Evolutionary conservation across 345 rosid genomes (phyloP).

Genomic region (Moricandia arvensis): DNA sequence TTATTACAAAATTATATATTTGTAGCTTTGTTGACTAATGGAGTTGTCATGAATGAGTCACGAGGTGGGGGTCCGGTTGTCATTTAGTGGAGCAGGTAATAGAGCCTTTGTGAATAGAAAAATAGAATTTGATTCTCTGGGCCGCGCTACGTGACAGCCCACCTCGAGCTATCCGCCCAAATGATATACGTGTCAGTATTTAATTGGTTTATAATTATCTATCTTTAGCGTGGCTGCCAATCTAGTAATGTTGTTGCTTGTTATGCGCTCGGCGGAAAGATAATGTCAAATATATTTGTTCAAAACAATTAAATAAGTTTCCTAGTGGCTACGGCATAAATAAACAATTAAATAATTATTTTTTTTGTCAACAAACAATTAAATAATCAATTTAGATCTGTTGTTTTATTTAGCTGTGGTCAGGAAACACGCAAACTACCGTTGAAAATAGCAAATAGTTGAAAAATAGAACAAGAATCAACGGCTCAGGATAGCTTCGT

Average conservation of each 20-base stretch:
- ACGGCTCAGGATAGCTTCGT: slow-evolving; percentile 19
- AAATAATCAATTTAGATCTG: not conserved
- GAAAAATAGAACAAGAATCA: not conserved
- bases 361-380: not conserved
- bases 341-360: not conserved
- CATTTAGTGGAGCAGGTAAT: slow-evolving; percentile 18
- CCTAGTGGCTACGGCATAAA: not conserved
- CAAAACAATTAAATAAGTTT: not conserved
- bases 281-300: not conserved
- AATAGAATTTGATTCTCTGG: slow-evolving; percentile 28
- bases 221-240: not conserved
- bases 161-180: slow-evolving; percentile 15
- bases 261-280: slow-evolving; percentile 4
- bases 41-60: slow-evolving; percentile 32
- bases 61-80: slow-evolving; percentile 10
- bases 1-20: not conserved
- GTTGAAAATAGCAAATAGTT: not conserved
- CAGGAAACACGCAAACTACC: not conserved
- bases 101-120: slow-evolving; percentile 6
- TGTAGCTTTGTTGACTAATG: not conserved
- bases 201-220: not conserved
- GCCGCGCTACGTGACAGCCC: slow-evolving; percentile 24
- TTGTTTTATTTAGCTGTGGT: not conserved
- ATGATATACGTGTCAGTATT: not conserved
- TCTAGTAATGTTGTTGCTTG: not conserved